phyloP scores from a whole-genome alignment of 768 basidiomycete genomes.

The Lentinula detonsa region DNA sequence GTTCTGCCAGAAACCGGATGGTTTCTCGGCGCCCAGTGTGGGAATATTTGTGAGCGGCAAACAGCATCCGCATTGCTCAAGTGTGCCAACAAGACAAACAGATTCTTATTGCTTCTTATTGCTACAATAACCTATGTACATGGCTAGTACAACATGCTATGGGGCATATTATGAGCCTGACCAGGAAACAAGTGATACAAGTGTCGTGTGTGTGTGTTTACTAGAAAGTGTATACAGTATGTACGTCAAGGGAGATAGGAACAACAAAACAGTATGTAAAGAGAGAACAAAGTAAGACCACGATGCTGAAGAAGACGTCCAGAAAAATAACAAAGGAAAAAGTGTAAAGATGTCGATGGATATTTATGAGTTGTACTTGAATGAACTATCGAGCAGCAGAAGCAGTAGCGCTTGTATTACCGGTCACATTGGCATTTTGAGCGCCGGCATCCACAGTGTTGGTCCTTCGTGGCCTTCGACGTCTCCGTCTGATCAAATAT shows the following conservation, averaged over 20 bases:
- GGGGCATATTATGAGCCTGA: not conserved
- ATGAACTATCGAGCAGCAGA: not conserved
- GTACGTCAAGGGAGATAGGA: not conserved
- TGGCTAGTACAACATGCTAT: not conserved
- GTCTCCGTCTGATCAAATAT: slow-evolving; percentile 16
- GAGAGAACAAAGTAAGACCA: not conserved
- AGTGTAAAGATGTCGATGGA: too few relatives aligned
- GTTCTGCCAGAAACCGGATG: slow-evolving; percentile 33
- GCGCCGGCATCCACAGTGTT: slow-evolving; percentile 10
- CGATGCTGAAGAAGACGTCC: not conserved
- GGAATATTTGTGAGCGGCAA: slow-evolving; percentile 18
- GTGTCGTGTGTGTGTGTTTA: not conserved
- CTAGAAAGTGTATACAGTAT: not conserved
- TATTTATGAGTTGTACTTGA: too few relatives aligned
- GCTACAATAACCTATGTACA: not conserved
- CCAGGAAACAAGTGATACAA: not conserved
- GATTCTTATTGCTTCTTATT: not conserved
- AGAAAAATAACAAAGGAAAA: too few relatives aligned
- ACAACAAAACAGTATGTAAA: not conserved
- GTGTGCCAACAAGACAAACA: not conserved
- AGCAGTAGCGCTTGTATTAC: not conserved
- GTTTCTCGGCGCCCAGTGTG: slow-evolving; percentile 32
- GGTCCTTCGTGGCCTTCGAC: slow-evolving; percentile 19
- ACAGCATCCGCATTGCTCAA: not conserved
- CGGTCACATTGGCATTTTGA: not conserved